Evolutionary conservation across 1,284 basidiomycete species (phyloP).

Genomic region (Cutaneotrichosporon sp.): DNA sequence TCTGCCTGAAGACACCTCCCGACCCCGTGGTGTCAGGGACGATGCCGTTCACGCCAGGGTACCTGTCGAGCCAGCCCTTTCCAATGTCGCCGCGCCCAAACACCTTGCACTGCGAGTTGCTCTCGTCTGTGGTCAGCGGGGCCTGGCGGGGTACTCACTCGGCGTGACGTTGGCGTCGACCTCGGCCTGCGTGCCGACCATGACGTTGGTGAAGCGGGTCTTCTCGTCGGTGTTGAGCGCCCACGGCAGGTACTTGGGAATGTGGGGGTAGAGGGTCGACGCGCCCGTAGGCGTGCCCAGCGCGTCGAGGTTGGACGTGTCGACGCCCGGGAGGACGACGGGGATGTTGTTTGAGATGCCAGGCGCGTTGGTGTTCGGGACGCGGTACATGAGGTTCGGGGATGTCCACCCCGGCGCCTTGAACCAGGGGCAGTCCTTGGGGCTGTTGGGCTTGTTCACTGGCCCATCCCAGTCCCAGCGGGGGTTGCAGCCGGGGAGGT

Average conservation of each 20-base stretch:
- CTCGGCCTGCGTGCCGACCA: constrained; percentile 1
- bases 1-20: neutral
- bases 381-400: constrained; percentile 1
- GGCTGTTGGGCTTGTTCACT: neutral
- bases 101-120: neutral
- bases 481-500: constrained; percentile 44
- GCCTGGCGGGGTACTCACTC: neutral
- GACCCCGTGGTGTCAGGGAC: neutral
- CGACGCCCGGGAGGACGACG: neutral
- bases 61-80: neutral
- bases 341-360: neutral
- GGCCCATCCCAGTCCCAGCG: constrained; percentile 21
- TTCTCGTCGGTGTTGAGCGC: neutral
- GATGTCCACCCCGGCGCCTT: constrained; percentile 5
- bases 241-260: neutral
- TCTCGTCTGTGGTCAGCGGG: too few relatives aligned
- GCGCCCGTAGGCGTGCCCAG: neutral
- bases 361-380: neutral
- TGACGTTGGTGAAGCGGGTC: neutral
- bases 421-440: neutral
- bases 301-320: neutral
- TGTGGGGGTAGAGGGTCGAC: too few relatives aligned
- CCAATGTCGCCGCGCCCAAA: neutral
- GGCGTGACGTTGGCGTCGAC: neutral
- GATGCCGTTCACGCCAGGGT: neutral